phyloP scores from a whole-genome alignment of 306 rosid genomes.

The Begonia masoniana region DNA sequence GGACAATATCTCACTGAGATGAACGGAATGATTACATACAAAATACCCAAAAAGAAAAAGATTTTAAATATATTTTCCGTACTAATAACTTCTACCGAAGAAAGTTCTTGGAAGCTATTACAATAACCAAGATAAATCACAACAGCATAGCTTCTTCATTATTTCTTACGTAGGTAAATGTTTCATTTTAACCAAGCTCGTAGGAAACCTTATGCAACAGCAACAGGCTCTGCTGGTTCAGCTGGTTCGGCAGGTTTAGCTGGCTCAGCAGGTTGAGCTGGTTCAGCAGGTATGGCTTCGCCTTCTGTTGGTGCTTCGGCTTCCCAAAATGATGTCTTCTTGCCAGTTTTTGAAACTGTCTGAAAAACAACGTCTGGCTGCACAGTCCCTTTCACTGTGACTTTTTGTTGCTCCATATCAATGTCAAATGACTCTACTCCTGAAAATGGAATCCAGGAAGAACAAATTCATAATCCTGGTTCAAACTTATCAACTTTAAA shows the following conservation, averaged over 20 bases:
- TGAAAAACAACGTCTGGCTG: conserved; percentile 53
- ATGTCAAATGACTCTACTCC: conserved; percentile 89
- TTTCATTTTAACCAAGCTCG: too few relatives aligned
- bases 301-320: conserved; percentile 28
- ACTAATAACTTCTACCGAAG: too few relatives aligned
- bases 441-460: conserved; percentile 17
- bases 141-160: too few relatives aligned
- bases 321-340: conserved; percentile 77
- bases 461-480: not conserved
- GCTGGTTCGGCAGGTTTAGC: conserved; percentile 6
- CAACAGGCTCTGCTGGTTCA: conserved; percentile 21
- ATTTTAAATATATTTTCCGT: too few relatives aligned
- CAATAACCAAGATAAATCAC: too few relatives aligned
- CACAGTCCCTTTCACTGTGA: conserved; percentile 79
- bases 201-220: conserved; percentile 25
- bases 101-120: too few relatives aligned
- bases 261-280: conserved; percentile 11
- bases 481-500: not conserved
- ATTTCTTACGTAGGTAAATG: too few relatives aligned
- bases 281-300: conserved; percentile 11
- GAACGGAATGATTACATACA: too few relatives aligned
- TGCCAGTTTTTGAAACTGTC: conserved; percentile 78
- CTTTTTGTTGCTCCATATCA: conserved; percentile 78
- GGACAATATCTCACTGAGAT: too few relatives aligned
- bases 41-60: too few relatives aligned